Base-by-base conservation (phyloP, 495 filamentous ascomycete species). In the Massariosphaeria phaeospora region DNA sequence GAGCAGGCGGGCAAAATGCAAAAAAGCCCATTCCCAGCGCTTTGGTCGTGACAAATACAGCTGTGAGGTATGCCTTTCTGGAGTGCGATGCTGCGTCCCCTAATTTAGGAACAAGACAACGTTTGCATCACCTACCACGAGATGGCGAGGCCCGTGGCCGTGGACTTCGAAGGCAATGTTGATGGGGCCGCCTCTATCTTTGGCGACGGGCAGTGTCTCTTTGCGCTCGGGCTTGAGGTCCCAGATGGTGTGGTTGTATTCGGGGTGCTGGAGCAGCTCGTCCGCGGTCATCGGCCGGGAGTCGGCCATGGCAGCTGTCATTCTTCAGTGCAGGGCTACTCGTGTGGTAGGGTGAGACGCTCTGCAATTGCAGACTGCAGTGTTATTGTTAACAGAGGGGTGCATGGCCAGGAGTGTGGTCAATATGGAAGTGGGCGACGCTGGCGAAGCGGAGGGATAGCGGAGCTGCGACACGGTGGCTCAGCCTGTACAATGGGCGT, bases 111-210 rank as follows among this genome's bases (percentile, higher is more conserved):
- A 38, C 38, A 21, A n/a, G 29, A 10, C 27, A 24, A 17, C 11
- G 41, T 30, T 57, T 52, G 46, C 25, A 10, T 18, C 12, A 77
- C 84, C 44, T 77, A 91, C 87, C 53, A 91, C 73, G 35, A 93
- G 67, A 61, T 84, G 81, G 24, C 78, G 71, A 10, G 81, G 78
- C 0, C 89, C 89, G 23, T 75, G 72, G 35, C 89, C 89, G 71
- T 95, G 88, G 27, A 90, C 75, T 64, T 94, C 86, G 72, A 83
- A 90, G 39, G 78, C 73, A 44, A 91, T 81, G 9, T 84, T 77
- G 45, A 89, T 68, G 0, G 85, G 85, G 0, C 85, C 84, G 18
- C 84, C 85, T 58, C 86, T 72, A 26, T 73, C 76, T 10, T 72
- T 67, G 3, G 83, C 86, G 30, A 88, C 84, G 1, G 77, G 65